These are phyloP conservation scores for Fusarium lyarnte DNA, from an alignment of 2,329 filamentous ascomycete genomes.

Conservation along the genomic window DNA sequence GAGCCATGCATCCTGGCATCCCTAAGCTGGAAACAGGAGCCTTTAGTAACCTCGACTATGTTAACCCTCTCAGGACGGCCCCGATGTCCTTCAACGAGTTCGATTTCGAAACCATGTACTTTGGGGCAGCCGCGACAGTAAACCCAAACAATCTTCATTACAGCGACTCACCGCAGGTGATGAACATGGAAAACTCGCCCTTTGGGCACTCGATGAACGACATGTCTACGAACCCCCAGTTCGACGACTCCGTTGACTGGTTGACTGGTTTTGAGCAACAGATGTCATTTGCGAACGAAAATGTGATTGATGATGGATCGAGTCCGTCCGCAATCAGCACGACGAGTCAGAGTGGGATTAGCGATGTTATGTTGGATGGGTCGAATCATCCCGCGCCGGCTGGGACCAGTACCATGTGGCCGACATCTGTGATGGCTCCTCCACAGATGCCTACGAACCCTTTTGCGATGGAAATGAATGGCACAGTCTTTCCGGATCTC, in stretches of 20 bases:
- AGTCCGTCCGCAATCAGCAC: slow-evolving; percentile 97
- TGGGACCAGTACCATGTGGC: slow-evolving; percentile 71
- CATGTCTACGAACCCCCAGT: slow-evolving; percentile 64
- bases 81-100: slow-evolving; percentile 69
- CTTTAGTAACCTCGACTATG: slow-evolving; percentile 71
- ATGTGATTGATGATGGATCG: slow-evolving; percentile 89
- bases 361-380: slow-evolving; percentile 90
- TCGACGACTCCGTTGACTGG: slow-evolving; percentile 88
- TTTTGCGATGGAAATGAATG: slow-evolving; percentile 79
- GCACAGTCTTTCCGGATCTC: slow-evolving; percentile 80
- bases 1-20: slow-evolving; percentile 73
- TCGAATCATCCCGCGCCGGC: slow-evolving; percentile 69
- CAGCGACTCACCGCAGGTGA: slow-evolving; percentile 77
- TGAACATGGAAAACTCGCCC: slow-evolving; percentile 71
- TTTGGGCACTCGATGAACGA: slow-evolving; percentile 67
- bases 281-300: slow-evolving; percentile 78
- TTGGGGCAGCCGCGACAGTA: slow-evolving; percentile 73
- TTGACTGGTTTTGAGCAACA: slow-evolving; percentile 80
- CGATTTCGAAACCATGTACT: slow-evolving; percentile 64
- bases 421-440: slow-evolving; percentile 74
- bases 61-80: slow-evolving; percentile 79
- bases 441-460: slow-evolving; percentile 73
- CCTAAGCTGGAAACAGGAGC: slow-evolving; percentile 85
- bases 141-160: slow-evolving; percentile 84
- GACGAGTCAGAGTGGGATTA: slow-evolving; percentile 89